phyloP scores from a whole-genome alignment of 805 yeast species.

The Maudiozyma pseudohumilis region DNA sequence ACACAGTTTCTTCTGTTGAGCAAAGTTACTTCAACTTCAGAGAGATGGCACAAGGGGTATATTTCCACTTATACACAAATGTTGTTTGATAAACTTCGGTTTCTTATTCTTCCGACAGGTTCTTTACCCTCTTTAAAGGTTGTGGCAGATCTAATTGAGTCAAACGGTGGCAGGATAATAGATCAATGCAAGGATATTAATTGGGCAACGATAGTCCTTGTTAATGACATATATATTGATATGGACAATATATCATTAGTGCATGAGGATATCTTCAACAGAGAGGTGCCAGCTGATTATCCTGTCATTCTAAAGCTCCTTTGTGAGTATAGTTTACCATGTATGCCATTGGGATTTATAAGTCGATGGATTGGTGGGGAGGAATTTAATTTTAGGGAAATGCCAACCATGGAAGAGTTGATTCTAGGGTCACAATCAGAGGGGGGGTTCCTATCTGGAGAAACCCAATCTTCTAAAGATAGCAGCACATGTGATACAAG shows the following conservation, averaged over 20 bases:
- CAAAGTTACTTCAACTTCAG: no score
- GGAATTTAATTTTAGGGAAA: slow-evolving; percentile 2
- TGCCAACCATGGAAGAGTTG: not conserved
- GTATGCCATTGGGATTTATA: slow-evolving; percentile 11
- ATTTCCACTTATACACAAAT: not conserved
- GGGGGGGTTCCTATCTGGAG: no score
- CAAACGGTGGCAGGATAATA: slow-evolving; percentile 18
- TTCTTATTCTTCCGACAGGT: slow-evolving; percentile 18
- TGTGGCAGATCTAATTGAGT: slow-evolving; percentile 10
- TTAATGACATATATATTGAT: slow-evolving; percentile 21
- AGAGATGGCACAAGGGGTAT: not conserved
- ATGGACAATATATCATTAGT: slow-evolving; percentile 6
- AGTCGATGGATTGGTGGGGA: slow-evolving; percentile 14
- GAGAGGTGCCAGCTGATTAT: slow-evolving; percentile 14
- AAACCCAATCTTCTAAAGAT: not conserved
- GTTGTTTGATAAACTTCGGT: slow-evolving; percentile 5
- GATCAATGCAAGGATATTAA: slow-evolving; percentile 4
- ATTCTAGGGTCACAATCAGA: no score
- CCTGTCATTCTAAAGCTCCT: slow-evolving; percentile 7
- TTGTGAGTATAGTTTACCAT: slow-evolving; percentile 5
- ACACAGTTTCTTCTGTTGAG: no score
- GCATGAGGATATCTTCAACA: slow-evolving; percentile 13
- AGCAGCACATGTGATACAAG: no score
- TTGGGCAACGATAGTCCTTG: slow-evolving; percentile 9
- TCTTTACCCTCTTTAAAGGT: slow-evolving; percentile 9